Evolutionary conservation across 2,329 filamentous ascomycete genomes (phyloP).

Genomic region (Aspergillus aculeatinus): DNA sequence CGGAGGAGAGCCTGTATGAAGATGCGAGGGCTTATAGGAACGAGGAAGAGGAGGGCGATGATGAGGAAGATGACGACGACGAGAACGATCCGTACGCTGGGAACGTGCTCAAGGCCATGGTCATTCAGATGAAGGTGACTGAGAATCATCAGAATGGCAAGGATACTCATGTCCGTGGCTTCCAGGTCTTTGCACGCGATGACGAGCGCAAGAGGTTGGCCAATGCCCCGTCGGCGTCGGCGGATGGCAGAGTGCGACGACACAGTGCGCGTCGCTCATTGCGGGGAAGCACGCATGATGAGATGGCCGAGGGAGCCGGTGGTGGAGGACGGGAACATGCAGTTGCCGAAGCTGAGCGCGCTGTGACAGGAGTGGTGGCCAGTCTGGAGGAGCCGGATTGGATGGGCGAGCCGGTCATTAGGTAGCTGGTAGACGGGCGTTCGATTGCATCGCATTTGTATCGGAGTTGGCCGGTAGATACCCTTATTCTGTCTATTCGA

Average conservation of each 20-base stretch:
- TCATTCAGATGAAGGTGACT: constrained; percentile 84
- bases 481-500: constrained; percentile 8
- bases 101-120: constrained; percentile 79
- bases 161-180: constrained; percentile 91
- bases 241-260: constrained; percentile 29
- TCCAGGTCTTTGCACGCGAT: constrained; percentile 74
- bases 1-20: constrained; percentile 25
- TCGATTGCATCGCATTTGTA: neutral
- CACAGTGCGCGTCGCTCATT: constrained; percentile 34
- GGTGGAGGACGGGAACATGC: constrained; percentile 24
- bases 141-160: constrained; percentile 99
- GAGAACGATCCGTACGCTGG: constrained; percentile 53
- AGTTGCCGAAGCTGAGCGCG: neutral
- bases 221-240: constrained; percentile 35
- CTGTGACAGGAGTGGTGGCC: constrained; percentile 22
- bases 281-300: constrained; percentile 25
- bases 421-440: constrained; percentile 27
- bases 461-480: constrained; percentile 9
- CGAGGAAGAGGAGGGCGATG: constrained; percentile 29
- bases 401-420: constrained; percentile 52
- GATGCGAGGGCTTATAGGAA: constrained; percentile 29
- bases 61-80: constrained; percentile 25
- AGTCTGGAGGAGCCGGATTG: constrained; percentile 48
- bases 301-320: constrained; percentile 19
- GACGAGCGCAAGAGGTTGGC: constrained; percentile 35